A percentile compares a stretch with the other conserved stretches of the same genome.
These are phyloP conservation scores for Ottelia alismoides DNA, from an alignment of 106 monocot genomes.

Conservation along the genomic window DNA sequence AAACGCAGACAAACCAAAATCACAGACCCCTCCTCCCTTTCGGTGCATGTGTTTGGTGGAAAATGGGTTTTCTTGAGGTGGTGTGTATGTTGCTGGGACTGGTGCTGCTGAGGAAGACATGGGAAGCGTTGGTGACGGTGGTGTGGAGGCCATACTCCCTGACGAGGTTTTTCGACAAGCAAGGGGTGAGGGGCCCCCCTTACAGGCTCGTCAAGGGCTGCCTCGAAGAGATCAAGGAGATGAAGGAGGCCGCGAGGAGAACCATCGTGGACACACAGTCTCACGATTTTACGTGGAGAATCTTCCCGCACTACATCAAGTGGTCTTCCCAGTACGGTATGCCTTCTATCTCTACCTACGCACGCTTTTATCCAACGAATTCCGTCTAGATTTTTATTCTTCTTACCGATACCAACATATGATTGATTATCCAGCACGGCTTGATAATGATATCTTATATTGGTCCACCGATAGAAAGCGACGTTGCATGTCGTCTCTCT, in stretches of 20 bases:
- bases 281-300: slow-evolving; percentile 10
- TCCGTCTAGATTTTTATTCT: too few relatives aligned
- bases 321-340: slow-evolving; percentile 21
- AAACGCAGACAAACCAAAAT: too few relatives aligned
- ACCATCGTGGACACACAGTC: slow-evolving; percentile 1
- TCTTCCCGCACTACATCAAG: slow-evolving; percentile 15
- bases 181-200: slow-evolving; percentile 14
- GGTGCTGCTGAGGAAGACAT: not conserved
- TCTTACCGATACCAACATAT: too few relatives aligned
- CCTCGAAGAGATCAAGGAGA: slow-evolving; percentile 5
- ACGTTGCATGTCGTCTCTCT: not conserved
- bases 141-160: slow-evolving; percentile 3
- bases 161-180: slow-evolving; percentile 5
- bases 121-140: not conserved
- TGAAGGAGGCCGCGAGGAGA: slow-evolving; percentile 2
- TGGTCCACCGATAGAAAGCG: not conserved
- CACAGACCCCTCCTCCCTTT: too few relatives aligned
- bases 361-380: not conserved
- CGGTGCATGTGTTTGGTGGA: too few relatives aligned
- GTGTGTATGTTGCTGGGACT: not conserved
- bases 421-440: not conserved
- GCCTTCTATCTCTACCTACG: not conserved
- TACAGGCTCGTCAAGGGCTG: slow-evolving; percentile 10
- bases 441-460: not conserved
- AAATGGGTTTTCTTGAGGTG: not conserved